These are phyloP conservation scores for Elsinoe fawcettii DNA, from an alignment of 2,329 filamentous ascomycete genomes.

Conservation along the genomic window DNA sequence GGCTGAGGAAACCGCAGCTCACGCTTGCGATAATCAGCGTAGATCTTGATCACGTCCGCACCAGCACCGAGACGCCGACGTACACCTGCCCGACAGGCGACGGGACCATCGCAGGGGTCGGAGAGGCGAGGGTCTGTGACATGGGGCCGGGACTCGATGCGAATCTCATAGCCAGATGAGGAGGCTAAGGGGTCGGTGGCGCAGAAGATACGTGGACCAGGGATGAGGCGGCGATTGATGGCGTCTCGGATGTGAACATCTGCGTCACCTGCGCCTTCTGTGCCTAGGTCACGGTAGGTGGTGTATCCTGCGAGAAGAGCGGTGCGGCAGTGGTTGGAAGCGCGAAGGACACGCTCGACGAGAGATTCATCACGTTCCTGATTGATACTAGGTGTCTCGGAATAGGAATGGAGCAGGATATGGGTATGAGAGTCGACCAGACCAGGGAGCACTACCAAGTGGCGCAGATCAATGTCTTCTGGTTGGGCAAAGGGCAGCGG, in stretches of 20 bases:
- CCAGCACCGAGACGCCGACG: conserved; percentile 27
- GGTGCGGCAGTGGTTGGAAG: conserved; percentile 45
- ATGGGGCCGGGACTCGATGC: conserved; percentile 36
- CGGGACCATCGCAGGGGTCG: conserved; percentile 39
- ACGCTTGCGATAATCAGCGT: conserved; percentile 28
- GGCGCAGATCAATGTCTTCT: conserved; percentile 48
- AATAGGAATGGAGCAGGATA: conserved; percentile 44
- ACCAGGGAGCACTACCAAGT: conserved; percentile 45
- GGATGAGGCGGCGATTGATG: conserved; percentile 47
- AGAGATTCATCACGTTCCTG: conserved; percentile 53
- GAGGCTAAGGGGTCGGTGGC: conserved; percentile 46
- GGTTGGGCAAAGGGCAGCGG: conserved; percentile 12
- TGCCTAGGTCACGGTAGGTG: conserved; percentile 50
- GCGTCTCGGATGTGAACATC: conserved; percentile 47
- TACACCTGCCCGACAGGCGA: conserved; percentile 33
- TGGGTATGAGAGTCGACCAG: conserved; percentile 51
- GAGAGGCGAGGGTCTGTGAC: conserved; percentile 21
- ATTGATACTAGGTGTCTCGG: conserved; percentile 35
- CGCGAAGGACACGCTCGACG: conserved; percentile 50
- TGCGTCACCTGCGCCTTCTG: conserved; percentile 44
- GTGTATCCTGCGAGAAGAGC: conserved; percentile 53
- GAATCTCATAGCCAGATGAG: conserved; percentile 43
- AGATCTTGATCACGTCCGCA: conserved; percentile 30
- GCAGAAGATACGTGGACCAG: conserved; percentile 50
- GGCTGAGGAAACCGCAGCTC: conserved; percentile 24